These are phyloP conservation scores for Sphaerobolus stellatus DNA, from an alignment of 1,284 basidiomycete species.

Conservation along the genomic window DNA sequence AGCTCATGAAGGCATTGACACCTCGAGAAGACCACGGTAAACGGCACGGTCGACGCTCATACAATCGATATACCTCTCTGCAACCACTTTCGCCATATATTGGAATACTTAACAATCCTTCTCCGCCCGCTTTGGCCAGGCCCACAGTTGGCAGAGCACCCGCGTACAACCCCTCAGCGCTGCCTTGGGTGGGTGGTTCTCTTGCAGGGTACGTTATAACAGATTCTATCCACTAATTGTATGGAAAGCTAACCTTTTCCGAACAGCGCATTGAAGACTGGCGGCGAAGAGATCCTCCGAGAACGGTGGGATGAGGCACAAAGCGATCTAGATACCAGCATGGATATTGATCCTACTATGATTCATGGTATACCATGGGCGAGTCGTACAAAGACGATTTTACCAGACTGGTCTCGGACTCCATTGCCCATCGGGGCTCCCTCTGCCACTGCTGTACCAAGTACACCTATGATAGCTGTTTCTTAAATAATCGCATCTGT, in stretches of 20 bases:
- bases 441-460: slow-evolving; percentile 34
- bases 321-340: slow-evolving; percentile 43
- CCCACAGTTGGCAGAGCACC: slow-evolving; percentile 79
- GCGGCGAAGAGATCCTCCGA: slow-evolving; percentile 74
- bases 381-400: slow-evolving; percentile 40
- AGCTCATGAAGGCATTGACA: slow-evolving; percentile 65
- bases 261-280: slow-evolving; percentile 79
- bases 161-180: slow-evolving; percentile 73
- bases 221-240: not conserved
- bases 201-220: slow-evolving; percentile 71
- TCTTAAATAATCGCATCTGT: too few relatives aligned
- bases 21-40: slow-evolving; percentile 33
- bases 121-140: slow-evolving; percentile 32
- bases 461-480: slow-evolving; percentile 14
- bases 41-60: slow-evolving; percentile 27
- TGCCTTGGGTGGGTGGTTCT: slow-evolving; percentile 93
- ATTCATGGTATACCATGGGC: slow-evolving; percentile 17
- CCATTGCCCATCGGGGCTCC: slow-evolving; percentile 63
- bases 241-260: not conserved
- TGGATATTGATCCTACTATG: slow-evolving; percentile 39
- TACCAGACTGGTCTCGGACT: slow-evolving; percentile 80
- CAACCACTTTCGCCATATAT: slow-evolving; percentile 69
- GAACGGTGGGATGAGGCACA: slow-evolving; percentile 85
- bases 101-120: slow-evolving; percentile 82
- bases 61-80: slow-evolving; percentile 72